A percentile compares a stretch with the other conserved stretches of the same genome.
Evolutionary conservation across 2,329 filamentous ascomycete species (phyloP).

Genomic region (Leptographium flavum): DNA sequence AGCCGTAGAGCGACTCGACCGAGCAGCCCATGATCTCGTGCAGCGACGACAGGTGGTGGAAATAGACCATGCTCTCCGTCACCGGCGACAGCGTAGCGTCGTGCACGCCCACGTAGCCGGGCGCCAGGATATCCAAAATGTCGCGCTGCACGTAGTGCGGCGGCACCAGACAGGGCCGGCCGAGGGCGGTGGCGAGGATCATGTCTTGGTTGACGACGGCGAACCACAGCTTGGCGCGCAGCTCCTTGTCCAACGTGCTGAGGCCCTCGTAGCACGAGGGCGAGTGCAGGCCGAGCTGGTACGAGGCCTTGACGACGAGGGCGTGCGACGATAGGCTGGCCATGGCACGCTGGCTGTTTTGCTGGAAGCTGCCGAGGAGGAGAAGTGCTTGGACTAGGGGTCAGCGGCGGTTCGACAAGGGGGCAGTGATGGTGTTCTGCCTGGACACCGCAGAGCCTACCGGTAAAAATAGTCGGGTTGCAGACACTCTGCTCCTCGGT

Average conservation of each 20-base stretch:
- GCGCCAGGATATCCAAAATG: conserved; percentile 2
- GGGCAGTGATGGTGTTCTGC: neutral
- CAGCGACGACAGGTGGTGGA: conserved; percentile 5
- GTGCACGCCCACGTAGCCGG: neutral
- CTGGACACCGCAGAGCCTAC: neutral
- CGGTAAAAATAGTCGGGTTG: conserved; percentile 6
- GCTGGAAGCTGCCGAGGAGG: conserved; percentile 18
- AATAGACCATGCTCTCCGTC: conserved; percentile 4
- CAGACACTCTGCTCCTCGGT: conserved; percentile 15
- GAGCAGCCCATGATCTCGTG: conserved; percentile 5
- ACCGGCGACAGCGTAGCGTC: neutral
- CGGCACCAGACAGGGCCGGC: conserved; percentile 12
- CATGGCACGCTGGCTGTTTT: conserved; percentile 20
- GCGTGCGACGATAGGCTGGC: conserved; percentile 19
- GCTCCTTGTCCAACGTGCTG: conserved; percentile 12
- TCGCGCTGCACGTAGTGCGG: conserved; percentile 4
- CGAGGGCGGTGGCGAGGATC: conserved; percentile 12
- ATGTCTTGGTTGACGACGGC: conserved; percentile 17
- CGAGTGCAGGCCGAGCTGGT: conserved; percentile 21
- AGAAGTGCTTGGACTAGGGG: conserved; percentile 18
- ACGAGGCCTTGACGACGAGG: conserved; percentile 18
- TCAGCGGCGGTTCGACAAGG: no score
- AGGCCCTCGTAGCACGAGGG: conserved; percentile 15
- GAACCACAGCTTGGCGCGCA: conserved; percentile 17
- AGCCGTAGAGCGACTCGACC: conserved; percentile 7